These are phyloP conservation scores for Solanum chiquidenum DNA, from an alignment of 257 asterid species.

Conservation along the genomic window DNA sequence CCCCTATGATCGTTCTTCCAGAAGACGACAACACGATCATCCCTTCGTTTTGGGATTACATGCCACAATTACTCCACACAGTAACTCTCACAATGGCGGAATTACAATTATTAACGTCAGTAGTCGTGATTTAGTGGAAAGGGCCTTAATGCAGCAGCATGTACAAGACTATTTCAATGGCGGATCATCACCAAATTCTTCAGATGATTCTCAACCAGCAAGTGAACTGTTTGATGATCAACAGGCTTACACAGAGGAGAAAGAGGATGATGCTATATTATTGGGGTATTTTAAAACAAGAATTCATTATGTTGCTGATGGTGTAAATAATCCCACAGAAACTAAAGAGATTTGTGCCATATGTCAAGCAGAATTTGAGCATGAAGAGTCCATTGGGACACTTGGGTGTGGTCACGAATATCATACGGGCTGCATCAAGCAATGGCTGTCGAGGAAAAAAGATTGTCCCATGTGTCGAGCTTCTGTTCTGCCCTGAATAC, in stretches of 20 bases:
- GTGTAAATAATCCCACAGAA: background rate
- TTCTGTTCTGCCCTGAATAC: background rate
- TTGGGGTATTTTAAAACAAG: background rate
- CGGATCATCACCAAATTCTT: background rate
- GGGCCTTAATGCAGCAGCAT: background rate
- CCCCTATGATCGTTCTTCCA: background rate
- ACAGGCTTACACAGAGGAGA: no score
- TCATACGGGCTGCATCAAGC: background rate
- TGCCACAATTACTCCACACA: background rate
- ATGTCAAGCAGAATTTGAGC: background rate
- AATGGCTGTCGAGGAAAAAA: background rate
- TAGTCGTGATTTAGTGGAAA: background rate
- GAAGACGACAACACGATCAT: background rate
- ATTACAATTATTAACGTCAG: background rate
- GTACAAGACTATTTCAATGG: background rate
- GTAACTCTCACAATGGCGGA: background rate
- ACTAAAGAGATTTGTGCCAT: background rate
- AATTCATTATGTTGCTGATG: no score
- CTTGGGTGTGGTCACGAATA: constrained; percentile 1
- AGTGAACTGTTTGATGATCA: background rate
- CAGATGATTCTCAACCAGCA: background rate
- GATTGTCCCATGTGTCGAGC: constrained; percentile 1
- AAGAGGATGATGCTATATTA: no score
- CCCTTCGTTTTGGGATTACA: no score
- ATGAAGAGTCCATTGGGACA: background rate